These are phyloP conservation scores for Polysphondylium violaceum DNA, from an alignment of 78 protist species.

Conservation along the genomic window DNA sequence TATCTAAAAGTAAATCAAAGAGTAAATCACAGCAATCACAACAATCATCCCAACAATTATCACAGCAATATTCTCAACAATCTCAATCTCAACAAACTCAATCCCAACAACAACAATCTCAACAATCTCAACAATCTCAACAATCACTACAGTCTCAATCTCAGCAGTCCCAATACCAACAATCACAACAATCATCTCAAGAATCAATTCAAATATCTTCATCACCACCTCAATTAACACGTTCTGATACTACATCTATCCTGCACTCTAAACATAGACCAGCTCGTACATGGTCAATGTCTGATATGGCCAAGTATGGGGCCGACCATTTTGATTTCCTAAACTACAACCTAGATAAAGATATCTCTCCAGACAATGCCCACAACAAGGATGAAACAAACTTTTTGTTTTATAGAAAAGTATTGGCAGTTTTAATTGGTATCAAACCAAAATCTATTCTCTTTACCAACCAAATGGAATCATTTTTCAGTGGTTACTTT, in stretches of 20 bases:
- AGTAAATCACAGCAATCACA: not conserved
- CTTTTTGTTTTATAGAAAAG: conserved; percentile 18
- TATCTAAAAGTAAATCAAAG: not conserved
- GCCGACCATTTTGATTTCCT: not conserved
- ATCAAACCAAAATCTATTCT: not conserved
- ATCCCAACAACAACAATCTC: no score
- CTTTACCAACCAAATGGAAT: not conserved
- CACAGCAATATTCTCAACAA: not conserved
- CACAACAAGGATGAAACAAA: not conserved
- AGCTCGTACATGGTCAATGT: not conserved
- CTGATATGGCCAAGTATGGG: not conserved
- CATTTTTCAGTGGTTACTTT: not conserved
- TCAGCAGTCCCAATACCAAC: no score
- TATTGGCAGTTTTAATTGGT: conserved; percentile 22
- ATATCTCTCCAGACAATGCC: not conserved
- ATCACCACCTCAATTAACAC: not conserved
- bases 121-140: no score
- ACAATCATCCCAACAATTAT: not conserved
- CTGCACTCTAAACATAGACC: no score
- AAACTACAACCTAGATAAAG: conserved; percentile 17
- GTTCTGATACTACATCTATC: no score
- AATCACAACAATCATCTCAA: not conserved
- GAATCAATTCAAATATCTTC: not conserved
- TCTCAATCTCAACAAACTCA: not conserved
- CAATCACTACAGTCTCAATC: no score